These are phyloP conservation scores for Onygena corvina DNA, from an alignment of 2,329 filamentous ascomycete species.

Conservation along the genomic window DNA sequence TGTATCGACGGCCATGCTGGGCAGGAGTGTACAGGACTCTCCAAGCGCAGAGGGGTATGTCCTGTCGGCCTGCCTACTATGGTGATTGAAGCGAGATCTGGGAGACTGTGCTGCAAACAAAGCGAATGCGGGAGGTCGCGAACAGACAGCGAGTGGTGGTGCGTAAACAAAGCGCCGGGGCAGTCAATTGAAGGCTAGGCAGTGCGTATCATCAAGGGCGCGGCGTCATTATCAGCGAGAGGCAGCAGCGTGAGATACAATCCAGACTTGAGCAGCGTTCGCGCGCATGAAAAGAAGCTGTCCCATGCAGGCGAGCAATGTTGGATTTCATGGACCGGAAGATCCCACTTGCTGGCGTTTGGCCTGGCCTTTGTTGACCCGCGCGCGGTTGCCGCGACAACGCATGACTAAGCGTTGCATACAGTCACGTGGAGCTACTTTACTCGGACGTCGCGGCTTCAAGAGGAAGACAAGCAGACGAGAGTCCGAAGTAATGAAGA, in stretches of 20 bases:
- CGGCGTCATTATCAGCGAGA: constrained; percentile 7
- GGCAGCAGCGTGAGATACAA: background rate
- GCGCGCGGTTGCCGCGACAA: constrained; percentile 26
- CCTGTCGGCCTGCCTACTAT: background rate
- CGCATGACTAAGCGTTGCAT: constrained; percentile 22
- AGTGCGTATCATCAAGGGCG: constrained; percentile 9
- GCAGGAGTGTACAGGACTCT: background rate
- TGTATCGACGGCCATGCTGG: constrained; percentile 59
- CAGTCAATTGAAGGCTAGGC: constrained; percentile 9
- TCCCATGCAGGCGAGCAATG: background rate
- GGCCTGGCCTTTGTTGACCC: constrained; percentile 22
- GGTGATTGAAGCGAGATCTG: too few relatives aligned
- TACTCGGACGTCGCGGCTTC: background rate
- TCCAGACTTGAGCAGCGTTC: background rate
- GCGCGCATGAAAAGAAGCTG: background rate
- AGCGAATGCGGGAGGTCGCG: constrained; percentile 2
- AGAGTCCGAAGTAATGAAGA: too few relatives aligned
- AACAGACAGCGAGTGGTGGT: background rate
- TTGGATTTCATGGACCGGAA: background rate
- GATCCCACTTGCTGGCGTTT: constrained; percentile 8
- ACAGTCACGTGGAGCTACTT: constrained; percentile 2
- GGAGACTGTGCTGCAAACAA: background rate
- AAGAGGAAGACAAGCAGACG: background rate
- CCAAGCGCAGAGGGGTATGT: background rate
- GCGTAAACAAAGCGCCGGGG: constrained; percentile 4